These are phyloP conservation scores for Ziziphus jujuba DNA, from an alignment of 306 rosid species.

Conservation along the genomic window DNA sequence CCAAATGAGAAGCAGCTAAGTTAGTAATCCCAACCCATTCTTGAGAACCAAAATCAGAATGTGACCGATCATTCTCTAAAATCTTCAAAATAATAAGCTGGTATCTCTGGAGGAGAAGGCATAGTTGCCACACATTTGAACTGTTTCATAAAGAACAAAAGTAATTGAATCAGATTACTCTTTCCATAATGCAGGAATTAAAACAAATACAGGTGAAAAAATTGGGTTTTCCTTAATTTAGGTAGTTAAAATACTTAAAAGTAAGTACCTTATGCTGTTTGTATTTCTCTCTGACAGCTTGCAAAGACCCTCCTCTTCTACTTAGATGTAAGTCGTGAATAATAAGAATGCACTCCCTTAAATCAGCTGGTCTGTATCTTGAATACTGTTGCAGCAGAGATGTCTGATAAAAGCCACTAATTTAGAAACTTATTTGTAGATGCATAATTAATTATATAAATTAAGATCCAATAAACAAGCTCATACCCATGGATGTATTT, in stretches of 20 bases:
- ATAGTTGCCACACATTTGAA: slow-evolving; percentile 73
- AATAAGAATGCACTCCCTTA: slow-evolving; percentile 58
- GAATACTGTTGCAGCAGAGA: slow-evolving; percentile 43
- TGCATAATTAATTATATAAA: neutral
- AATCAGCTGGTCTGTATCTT: slow-evolving; percentile 56
- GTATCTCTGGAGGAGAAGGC: slow-evolving; percentile 86
- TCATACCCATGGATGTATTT: slow-evolving; percentile 77
- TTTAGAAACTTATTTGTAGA: slow-evolving; percentile 15
- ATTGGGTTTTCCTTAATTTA: neutral
- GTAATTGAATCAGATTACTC: slow-evolving; percentile 15
- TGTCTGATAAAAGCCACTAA: slow-evolving; percentile 37
- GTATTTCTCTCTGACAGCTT: slow-evolving; percentile 75
- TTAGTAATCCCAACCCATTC: no score
- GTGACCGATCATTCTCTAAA: slow-evolving; percentile 16
- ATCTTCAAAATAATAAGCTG: slow-evolving; percentile 55
- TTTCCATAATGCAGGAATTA: neutral
- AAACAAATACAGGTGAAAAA: neutral
- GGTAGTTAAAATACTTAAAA: neutral
- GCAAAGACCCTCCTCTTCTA: slow-evolving; percentile 66
- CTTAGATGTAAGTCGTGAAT: slow-evolving; percentile 73
- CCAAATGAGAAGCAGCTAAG: no score
- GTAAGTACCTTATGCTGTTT: slow-evolving; percentile 88
- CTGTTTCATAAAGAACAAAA: slow-evolving; percentile 49
- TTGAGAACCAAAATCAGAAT: neutral
- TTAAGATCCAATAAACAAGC: neutral